Evolutionary conservation across 306 rosid species (phyloP), one percentile per base, ranked within the genome.

Genomic region (Erythrophleum fordii): DNA sequence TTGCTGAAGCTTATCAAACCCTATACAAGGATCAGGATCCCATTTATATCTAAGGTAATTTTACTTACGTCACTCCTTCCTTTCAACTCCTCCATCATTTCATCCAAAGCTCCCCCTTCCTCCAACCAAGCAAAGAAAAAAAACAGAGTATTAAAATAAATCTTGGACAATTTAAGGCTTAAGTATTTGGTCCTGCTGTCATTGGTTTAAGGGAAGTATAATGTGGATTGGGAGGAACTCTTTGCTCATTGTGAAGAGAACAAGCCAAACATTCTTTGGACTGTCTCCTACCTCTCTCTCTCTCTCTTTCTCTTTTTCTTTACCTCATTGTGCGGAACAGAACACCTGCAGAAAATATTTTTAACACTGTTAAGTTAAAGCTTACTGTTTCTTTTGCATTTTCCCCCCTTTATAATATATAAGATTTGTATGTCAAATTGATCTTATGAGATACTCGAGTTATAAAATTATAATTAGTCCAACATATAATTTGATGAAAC

Each of bases 1-100:
- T 76, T 95, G 84, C 97, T 95, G 66, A 95, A 95, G 87, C 97
- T 95, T 52, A 95, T 95, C 90, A 93, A 93, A 81, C 99, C 98
- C 12, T 95, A 95, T 81, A 95, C 99, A 67, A 93, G 98, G 87
- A 95, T 95, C 78, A 86, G 94, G 79, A 95, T 95, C 76, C 99
- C 99, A 12, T 95, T 95, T 80, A 95, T 95, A 85, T 95, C 99
- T 35, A 88, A 93, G 98, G 98, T 95, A 82, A 79, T 11, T 73
- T 23, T 61, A 56, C 69, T 81, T 67, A 9, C 22, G 18, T 18
- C 5, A 59, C 13, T 35, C 48, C 52, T 29, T 39, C 39, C 22
- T 16, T 81, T 73, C 68, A 60, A 46, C 58, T 45, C 35, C 16
- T 23, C n/a, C n/a, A 31, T 77, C 69, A 74, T 59, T 42, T 77